Conservation (phyloP, 768 basidiomycete species). For the Galerina marginata region DNA sequence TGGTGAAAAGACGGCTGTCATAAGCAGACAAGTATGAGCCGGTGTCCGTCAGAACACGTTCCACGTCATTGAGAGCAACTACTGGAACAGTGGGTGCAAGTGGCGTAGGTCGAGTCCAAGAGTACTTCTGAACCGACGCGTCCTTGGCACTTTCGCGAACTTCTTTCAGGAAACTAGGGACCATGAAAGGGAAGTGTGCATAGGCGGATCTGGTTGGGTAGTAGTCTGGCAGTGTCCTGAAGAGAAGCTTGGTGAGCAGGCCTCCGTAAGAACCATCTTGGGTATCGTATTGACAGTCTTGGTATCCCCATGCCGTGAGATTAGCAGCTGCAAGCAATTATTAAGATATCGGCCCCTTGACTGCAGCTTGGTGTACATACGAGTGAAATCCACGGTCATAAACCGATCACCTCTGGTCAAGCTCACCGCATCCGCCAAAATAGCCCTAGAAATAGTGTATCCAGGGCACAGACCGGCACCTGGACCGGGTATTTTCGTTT, state of each 20-base stretch:
- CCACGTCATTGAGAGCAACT: conserved; percentile 38
- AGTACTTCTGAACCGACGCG: conserved; percentile 50
- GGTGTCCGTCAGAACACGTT: conserved; percentile 36
- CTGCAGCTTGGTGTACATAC: conserved; percentile 43
- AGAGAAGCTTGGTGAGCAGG: conserved; percentile 73
- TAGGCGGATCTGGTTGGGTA: conserved; percentile 71
- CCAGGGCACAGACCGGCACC: conserved; percentile 84
- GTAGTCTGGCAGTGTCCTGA: conserved; percentile 70
- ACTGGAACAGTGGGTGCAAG: conserved; percentile 31
- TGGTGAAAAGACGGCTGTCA: conserved; percentile 34
- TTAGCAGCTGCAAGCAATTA: conserved; percentile 57
- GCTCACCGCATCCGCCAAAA: conserved; percentile 78
- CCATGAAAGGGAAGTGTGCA: conserved; percentile 83
- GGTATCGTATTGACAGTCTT: conserved; percentile 67
- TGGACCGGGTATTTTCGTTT: conserved; percentile 63
- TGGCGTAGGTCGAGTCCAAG: conserved; percentile 57
- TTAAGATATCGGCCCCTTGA: not conserved
- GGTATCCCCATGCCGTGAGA: conserved; percentile 80
- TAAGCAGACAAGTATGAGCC: conserved; percentile 38
- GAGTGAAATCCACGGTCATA: conserved; percentile 77
- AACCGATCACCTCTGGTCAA: conserved; percentile 82
- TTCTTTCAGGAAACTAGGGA: conserved; percentile 55
- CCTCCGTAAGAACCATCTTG: conserved; percentile 79
- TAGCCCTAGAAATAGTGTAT: conserved; percentile 85
- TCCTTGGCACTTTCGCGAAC: conserved; percentile 39